These are phyloP conservation scores for Ambrosia artemisiifolia DNA, from an alignment of 129 eudicot genomes.

Conservation along the genomic window DNA sequence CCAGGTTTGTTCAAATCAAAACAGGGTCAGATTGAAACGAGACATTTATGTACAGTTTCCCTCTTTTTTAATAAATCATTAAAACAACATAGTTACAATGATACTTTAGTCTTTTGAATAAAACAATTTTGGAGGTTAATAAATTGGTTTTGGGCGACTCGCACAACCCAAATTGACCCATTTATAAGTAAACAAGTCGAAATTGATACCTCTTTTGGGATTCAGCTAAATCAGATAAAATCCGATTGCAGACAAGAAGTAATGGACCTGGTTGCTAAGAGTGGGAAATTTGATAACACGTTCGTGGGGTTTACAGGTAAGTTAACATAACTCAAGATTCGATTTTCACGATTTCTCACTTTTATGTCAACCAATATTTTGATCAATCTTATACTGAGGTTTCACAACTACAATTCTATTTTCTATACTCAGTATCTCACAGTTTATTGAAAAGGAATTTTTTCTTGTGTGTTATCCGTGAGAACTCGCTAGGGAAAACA, in stretches of 20 bases:
- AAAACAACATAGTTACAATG: neutral
- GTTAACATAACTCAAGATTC: conserved; percentile 4
- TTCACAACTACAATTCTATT: neutral
- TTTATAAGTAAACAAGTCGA: neutral
- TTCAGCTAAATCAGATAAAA: neutral
- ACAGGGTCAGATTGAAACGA: neutral
- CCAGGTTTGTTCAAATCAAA: conserved; percentile 50
- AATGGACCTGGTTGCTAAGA: conserved; percentile 78
- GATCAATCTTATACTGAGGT: neutral
- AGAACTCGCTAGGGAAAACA: too few relatives aligned
- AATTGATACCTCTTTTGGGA: neutral
- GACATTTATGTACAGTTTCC: neutral
- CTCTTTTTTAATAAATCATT: neutral
- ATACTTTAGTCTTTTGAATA: neutral
- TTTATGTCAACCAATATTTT: neutral
- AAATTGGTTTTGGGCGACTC: neutral
- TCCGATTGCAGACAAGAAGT: conserved; percentile 65
- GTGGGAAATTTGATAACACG: conserved; percentile 71
- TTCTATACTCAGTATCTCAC: neutral
- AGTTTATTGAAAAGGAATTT: too few relatives aligned
- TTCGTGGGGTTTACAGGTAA: conserved; percentile 81
- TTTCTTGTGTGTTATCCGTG: too few relatives aligned
- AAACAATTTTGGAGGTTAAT: neutral
- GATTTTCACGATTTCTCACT: neutral
- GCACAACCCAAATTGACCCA: neutral